Base-by-base conservation (phyloP, 2,329 filamentous ascomycete species). In the Trichoderma atrobrunneum region DNA sequence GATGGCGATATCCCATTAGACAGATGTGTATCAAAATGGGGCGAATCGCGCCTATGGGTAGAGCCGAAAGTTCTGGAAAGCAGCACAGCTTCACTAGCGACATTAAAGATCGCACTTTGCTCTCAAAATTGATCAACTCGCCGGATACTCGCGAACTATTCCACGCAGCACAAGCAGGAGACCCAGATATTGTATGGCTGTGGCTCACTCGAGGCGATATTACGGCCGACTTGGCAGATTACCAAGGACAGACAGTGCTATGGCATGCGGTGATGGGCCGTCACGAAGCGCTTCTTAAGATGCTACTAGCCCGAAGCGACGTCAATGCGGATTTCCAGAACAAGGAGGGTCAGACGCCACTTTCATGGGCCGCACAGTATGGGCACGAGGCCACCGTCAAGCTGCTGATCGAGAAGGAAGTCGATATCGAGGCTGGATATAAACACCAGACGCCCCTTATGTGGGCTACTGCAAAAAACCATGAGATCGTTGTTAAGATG, bases 381-480 rank as follows among this genome's bases (percentile, higher is more conserved):
- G 54, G 54, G 1, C 5, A 56, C 51, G 21, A 26, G 6, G 54
- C 51, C 10, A 21, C 72, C 24, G 63, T 72, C 3, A 61, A 59
- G 70, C 28, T 72, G 28, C 3, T 32, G 7, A 21, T 65, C 26
- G 16, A 60, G 14, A 43, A 64, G 12, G 59, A n/a, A 21, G 48
- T 59, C 7, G 59, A 62, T 16, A 21, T 36, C 1, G 59, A 64
- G 21, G 39, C 18, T 11, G 16, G 2, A 28, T 24, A 11, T 1
- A 1, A 4, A 0, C 5, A 4, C 6, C 8, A 18, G 21, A 43
- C 34, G 2, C n/a, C 34, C 24, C 24, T 63, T 18, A 3, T 26
- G 6, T 4, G 5, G 12, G 51, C 51, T 28, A 24, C 3, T 7
- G 1, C 0, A 1, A 18, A 18, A 0, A 7, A 3, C 0, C 11